Percentiles rank a stretch among this genome's conserved stretches.
Conservation (phyloP, 1,284 basidiomycete genomes). For the Ceratobasidium sp. region DNA sequence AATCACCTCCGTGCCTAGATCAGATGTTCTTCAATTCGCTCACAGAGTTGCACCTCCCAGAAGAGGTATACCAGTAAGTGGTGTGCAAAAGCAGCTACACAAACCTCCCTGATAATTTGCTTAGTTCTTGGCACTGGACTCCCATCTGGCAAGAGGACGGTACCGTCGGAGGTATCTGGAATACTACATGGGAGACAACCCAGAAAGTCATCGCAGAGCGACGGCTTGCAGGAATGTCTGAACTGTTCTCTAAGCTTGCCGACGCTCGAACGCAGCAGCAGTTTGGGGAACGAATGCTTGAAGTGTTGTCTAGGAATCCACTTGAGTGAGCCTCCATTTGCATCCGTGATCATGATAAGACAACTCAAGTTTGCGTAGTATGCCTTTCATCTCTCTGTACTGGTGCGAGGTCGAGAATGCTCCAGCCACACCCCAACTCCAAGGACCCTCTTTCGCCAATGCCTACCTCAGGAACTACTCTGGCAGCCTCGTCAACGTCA, state of each 20-base stretch:
- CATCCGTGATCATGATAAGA: too few species aligned
- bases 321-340: conserved; percentile 8
- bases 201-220: conserved; percentile 44
- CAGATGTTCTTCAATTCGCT: conserved; percentile 43
- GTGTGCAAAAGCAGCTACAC: neutral
- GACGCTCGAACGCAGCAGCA: conserved; percentile 13
- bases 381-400: conserved; percentile 39
- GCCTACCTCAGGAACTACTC: conserved; percentile 10
- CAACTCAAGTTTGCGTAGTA: neutral
- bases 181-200: conserved; percentile 43
- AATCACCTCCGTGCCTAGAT: conserved; percentile 12
- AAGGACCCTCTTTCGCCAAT: neutral
- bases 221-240: conserved; percentile 26
- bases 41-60: conserved; percentile 42
- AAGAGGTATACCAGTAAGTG: conserved; percentile 44
- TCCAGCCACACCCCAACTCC: neutral
- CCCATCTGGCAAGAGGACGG: conserved; percentile 43
- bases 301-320: conserved; percentile 5
- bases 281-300: conserved; percentile 18
- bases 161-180: conserved; percentile 38
- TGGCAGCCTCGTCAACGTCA: conserved; percentile 6
- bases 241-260: neutral
- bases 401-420: conserved; percentile 40
- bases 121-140: conserved; percentile 43
- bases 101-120: neutral